Evolutionary conservation across 129 eudicot species (phyloP), one percentile per base, ranked within the genome.

Genomic region (Ambrosia trifida): DNA sequence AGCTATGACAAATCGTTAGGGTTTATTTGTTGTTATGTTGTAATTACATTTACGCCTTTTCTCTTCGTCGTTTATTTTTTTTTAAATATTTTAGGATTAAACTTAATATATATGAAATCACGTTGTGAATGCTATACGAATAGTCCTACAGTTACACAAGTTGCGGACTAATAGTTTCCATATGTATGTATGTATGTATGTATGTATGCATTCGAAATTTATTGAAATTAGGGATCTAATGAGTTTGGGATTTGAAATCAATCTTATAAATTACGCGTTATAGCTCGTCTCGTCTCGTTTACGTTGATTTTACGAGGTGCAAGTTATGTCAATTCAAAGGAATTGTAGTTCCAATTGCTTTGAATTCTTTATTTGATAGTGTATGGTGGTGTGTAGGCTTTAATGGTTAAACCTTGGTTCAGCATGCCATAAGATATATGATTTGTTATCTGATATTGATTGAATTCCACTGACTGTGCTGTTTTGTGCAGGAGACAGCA

Each of bases 401-500:
- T n/a, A n/a, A 17, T 20, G 14, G n/a, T 31, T 30, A 4, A 8
- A 10, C 5, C 12, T 14, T 16, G 24, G 33, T 10, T 33, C 11
- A 3, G 18, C 5, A 69, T n/a, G 31, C 38, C 0, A 28, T 7
- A 30, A 8, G 63, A 35, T 50, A 10, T 16, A 3, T 53, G 32
- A 53, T n/a, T 68, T 68, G 46, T 51, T 31, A 17, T 2, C 5
- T 6, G 56, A 32, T 41, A 17, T 68, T 68, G 8, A 68, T 72
- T 40, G 40, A n/a, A 57, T 57, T 24, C 11, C 31, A 10, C 18
- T 13, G 11, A 53, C 33, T 57, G 36, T 43, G 45, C 18, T 73
- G 60, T 53, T 19, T 63, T 10, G 1, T 83, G 49, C 30, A 91
- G 97, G 84, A 68, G 60, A 88, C 87, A 73, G 79, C 84, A 20